Evolutionary conservation across 768 basidiomycete genomes (phyloP).

Genomic region (Russula foetens): DNA sequence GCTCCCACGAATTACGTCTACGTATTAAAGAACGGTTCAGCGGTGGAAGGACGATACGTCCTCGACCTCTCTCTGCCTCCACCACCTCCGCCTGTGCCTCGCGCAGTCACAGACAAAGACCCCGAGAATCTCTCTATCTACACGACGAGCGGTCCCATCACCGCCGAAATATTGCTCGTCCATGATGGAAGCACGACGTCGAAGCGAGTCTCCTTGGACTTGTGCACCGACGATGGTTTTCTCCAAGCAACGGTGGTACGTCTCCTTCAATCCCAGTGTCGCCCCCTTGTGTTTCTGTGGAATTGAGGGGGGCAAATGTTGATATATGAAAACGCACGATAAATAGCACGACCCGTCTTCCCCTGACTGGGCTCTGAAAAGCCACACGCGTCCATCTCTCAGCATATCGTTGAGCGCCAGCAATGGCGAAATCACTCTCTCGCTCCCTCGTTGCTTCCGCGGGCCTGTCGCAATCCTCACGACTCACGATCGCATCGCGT

Average conservation of each 20-base stretch:
- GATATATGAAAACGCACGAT: background rate
- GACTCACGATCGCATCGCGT: background rate
- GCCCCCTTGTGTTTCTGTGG: background rate
- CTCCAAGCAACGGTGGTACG: conserved; percentile 2
- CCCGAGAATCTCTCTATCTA: background rate
- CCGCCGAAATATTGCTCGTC: background rate
- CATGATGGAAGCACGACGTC: background rate
- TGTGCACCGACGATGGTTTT: background rate
- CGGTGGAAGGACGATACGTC: background rate
- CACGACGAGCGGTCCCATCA: background rate
- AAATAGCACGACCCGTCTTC: background rate
- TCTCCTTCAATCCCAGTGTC: background rate
- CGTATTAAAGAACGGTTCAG: background rate
- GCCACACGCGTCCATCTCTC: background rate
- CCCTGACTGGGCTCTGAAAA: background rate
- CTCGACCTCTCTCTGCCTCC: conserved; percentile 1
- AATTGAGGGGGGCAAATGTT: no score
- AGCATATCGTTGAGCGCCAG: background rate
- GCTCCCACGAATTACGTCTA: background rate
- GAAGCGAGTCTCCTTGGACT: background rate
- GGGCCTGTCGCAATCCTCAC: conserved; percentile 1
- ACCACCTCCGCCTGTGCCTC: background rate
- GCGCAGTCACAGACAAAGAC: background rate
- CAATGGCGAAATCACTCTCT: conserved; percentile 1
- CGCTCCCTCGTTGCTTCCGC: background rate